These are phyloP conservation scores for Xylaria sp. DNA, from an alignment of 2,329 filamentous ascomycete genomes.

Conservation along the genomic window DNA sequence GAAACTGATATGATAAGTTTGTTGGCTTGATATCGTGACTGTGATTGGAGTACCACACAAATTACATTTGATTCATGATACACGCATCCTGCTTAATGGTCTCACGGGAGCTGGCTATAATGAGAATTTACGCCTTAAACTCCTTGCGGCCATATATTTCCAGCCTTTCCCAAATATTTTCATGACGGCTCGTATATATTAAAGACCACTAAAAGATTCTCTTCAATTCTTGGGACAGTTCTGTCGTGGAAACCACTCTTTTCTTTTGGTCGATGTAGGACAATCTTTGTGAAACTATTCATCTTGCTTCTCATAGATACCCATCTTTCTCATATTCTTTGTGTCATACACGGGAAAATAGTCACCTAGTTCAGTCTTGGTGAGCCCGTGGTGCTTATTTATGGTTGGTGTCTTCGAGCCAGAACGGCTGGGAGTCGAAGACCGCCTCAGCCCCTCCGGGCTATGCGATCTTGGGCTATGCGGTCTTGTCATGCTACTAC, in stretches of 20 bases:
- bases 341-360: constrained; percentile 55
- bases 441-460: constrained; percentile 47
- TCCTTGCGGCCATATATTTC: constrained; percentile 17
- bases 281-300: not conserved
- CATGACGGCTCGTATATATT: not conserved
- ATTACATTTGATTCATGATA: constrained; percentile 17
- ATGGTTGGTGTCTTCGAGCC: constrained; percentile 61
- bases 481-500: constrained; percentile 39
- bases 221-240: not conserved
- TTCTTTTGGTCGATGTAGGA: not conserved
- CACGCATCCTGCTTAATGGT: not conserved
- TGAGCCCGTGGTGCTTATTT: constrained; percentile 46
- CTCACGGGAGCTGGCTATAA: not conserved
- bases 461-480: constrained; percentile 47
- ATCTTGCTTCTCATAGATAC: constrained; percentile 16
- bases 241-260: not conserved
- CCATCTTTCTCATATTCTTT: constrained; percentile 34
- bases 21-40: constrained; percentile 2
- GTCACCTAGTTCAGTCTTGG: constrained; percentile 52
- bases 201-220: not conserved
- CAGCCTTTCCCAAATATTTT: constrained; percentile 5
- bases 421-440: constrained; percentile 59
- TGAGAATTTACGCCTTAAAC: constrained; percentile 5
- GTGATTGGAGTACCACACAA: not conserved
- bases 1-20: constrained; percentile 13